Base-by-base conservation (phyloP, 2,329 filamentous ascomycete genomes). In the Trichophyton rubrum region DNA sequence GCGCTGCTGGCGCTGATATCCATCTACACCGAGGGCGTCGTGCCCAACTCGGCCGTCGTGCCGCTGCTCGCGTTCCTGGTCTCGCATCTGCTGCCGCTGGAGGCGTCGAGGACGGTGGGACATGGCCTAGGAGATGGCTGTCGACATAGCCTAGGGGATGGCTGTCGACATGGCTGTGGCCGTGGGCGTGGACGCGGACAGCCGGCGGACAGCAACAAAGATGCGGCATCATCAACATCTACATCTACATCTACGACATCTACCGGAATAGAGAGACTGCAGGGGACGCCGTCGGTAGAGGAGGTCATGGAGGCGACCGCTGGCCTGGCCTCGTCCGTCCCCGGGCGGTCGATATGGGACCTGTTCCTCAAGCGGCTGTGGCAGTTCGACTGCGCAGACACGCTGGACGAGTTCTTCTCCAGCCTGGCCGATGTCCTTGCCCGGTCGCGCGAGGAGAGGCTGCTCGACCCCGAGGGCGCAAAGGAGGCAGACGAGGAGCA, bases 341-440 rank as follows among this genome's bases (percentile, higher is more conserved):
- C 90, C 0, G 90, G 90, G 2, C 82, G 88, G 56, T 86, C 82
- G n/a, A 75, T 96, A n/a, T 93, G 91, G 84, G 90, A 97, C 69
- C 77, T 87, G 1, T 89, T 96, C 61, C 80, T 97, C 11, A 82
- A 83, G 60, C 86, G 85, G 64, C 77, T 97, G 24, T 97, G 93
- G 92, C 80, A 81, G 15, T 83, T 97, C 65, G 85, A 91, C 69
- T 92, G 87, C 20, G 81, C 95, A 9, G 84, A 97, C 73, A 83
- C 85, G 0, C 75, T 97, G n/a, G 84, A 91, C 68, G 77, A 79
- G 1, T 92, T 95, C 71, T 89, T 95, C 68, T 80, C 81, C 33
- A 76, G 76, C 22, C 78, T 87, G 15, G 73, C 77, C 3, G 72
- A 74, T 24, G 74, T 89, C 35, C 73, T 93, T 56, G 79, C 78